Evolutionary conservation across 1,284 basidiomycete genomes (phyloP).

Genomic region (Grifola frondosa): DNA sequence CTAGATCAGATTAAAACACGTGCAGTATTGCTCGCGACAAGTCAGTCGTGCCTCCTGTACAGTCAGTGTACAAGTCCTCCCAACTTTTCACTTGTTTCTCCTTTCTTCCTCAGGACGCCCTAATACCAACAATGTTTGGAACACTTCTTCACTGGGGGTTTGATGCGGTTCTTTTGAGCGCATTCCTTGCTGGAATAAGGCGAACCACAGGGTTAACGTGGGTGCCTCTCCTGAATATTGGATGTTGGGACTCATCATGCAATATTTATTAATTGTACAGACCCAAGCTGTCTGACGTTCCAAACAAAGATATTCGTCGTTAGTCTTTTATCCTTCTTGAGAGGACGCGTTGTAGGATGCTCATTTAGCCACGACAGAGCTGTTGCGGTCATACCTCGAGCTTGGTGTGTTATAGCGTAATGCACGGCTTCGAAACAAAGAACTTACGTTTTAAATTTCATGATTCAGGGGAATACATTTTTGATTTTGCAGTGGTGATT

Average conservation of each 20-base stretch:
- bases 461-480: slow-evolving; percentile 72
- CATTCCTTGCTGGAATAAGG: slow-evolving; percentile 77
- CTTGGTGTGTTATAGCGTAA: slow-evolving; percentile 49
- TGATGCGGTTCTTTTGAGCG: slow-evolving; percentile 75
- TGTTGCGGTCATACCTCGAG: slow-evolving; percentile 75
- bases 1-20: too few species aligned
- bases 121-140: slow-evolving; percentile 50
- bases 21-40: too few species aligned
- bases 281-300: slow-evolving; percentile 66
- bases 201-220: slow-evolving; percentile 81
- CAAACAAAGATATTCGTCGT: slow-evolving; percentile 84
- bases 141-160: slow-evolving; percentile 68
- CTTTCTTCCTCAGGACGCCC: too few species aligned
- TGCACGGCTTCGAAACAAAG: too few species aligned
- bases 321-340: slow-evolving; percentile 34
- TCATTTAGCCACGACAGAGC: slow-evolving; percentile 43
- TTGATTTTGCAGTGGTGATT: slow-evolving; percentile 80
- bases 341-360: not conserved
- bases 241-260: not conserved
- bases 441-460: too few species aligned
- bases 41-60: not conserved
- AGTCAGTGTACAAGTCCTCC: slow-evolving; percentile 16
- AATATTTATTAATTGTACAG: slow-evolving; percentile 34
- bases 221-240: slow-evolving; percentile 27
- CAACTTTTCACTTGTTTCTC: not conserved